Base-by-base conservation (phyloP, 2,329 filamentous ascomycete species). In the Drechslerella dactyloides region DNA sequence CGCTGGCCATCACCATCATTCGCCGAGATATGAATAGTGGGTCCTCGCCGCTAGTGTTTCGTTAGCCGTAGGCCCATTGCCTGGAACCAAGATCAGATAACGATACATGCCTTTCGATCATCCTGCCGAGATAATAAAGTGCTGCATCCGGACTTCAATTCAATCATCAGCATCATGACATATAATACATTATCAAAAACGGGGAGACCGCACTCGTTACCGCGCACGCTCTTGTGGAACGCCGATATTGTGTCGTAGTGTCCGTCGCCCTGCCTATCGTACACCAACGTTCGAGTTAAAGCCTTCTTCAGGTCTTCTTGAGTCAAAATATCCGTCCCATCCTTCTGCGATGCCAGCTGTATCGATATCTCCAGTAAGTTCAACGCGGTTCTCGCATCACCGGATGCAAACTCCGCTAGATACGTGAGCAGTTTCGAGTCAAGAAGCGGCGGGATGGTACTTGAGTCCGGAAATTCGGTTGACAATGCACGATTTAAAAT, bases 231-330 rank as follows among this genome's bases (percentile, higher is more conserved):
- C 78, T 99, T 99, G 84, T 97, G 94, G 76, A 97, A 94, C 30
- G 94, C 94, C 0, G 91, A 96, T 77, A 99, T 97, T 59, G 90
- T 94, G 78, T 99, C 93, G 82, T 97, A 99, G 81, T 97, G 94
- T 79, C 96, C 91, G 80, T 99, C 94, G 58, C 94, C 93, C 0
- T 90, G 90, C 61, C 94, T 87, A 80, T 99, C 94, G 80, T 97
- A 97, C 13, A 97, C 92, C 1, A 97, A 83, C 0, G 93, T 97
- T 78, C 93, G 93, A 1, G 93, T 97, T 8, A 99, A 83, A 1
- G 90, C 85, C 0, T 87, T 83, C 78, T 96, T 96, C 78, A 99
- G 86, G 68, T 87, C 85, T 4, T 89, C 87, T 73, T 89, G 86
- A 0, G 90, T 94, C 74, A 89, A 33, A 33, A 33, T 54, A 15